phyloP scores from a whole-genome alignment of 306 rosid genomes.

The Pterocarpus santalinus region DNA sequence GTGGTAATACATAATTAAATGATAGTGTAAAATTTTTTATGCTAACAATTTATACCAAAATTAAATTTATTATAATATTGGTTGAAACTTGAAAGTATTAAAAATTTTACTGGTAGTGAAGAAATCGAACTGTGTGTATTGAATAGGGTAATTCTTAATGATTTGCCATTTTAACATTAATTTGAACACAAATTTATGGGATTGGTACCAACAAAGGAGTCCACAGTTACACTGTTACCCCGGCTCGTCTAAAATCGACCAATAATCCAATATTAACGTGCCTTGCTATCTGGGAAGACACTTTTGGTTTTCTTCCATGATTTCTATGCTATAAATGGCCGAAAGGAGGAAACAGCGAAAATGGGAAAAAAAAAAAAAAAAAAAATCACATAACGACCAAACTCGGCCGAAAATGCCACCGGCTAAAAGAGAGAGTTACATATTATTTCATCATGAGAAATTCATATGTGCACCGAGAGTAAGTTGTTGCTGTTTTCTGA shows the following conservation, averaged over 20 bases:
- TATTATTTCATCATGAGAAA: background rate
- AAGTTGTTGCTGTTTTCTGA: too few relatives aligned
- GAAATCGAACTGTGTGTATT: background rate
- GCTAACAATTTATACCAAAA: too few relatives aligned
- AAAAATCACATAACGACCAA: slow-evolving; percentile 25
- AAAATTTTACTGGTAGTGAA: too few relatives aligned
- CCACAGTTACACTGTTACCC: slow-evolving; percentile 11
- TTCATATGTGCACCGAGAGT: too few relatives aligned
- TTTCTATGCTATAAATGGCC: background rate
- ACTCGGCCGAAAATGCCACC: slow-evolving; percentile 18
- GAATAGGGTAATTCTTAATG: slow-evolving; percentile 14
- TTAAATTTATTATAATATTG: too few relatives aligned
- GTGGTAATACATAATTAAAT: too few relatives aligned
- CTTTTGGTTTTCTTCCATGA: slow-evolving; percentile 4
- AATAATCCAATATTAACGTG: slow-evolving; percentile 21
- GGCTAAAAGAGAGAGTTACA: background rate
- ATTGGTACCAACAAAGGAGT: background rate
- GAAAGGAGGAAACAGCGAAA: slow-evolving; percentile 10
- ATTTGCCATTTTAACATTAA: slow-evolving; percentile 15
- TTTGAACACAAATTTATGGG: slow-evolving; percentile 7
- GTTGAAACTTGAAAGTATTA: too few relatives aligned
- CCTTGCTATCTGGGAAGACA: slow-evolving; percentile 40
- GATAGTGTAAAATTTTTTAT: too few relatives aligned
- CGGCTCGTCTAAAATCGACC: slow-evolving; percentile 37
- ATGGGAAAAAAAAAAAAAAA: background rate